phyloP scores from a whole-genome alignment of 805 yeast genomes.

The Kuraishia hungarica region DNA sequence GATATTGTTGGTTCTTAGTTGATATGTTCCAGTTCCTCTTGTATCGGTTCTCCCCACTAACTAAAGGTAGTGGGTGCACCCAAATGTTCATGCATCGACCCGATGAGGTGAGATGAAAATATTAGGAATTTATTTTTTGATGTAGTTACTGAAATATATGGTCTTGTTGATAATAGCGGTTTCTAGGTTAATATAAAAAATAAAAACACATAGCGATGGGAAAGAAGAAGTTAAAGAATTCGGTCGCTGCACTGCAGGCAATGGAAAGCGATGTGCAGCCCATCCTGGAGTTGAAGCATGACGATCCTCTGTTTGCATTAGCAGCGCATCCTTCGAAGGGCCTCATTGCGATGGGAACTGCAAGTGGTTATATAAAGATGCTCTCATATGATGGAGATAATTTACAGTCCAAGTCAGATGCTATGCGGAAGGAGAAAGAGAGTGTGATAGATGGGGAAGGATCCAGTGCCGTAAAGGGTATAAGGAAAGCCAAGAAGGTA shows the following conservation, averaged over 20 bases:
- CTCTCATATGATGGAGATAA: conserved; percentile 44
- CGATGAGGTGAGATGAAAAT: neutral
- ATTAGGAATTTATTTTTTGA: neutral
- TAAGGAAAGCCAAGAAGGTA: neutral
- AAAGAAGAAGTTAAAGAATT: neutral
- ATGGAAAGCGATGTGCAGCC: neutral
- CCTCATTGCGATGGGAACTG: conserved; percentile 62
- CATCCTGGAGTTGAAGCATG: conserved; percentile 28
- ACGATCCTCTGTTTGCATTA: conserved; percentile 64
- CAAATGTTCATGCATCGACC: neutral
- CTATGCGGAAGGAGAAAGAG: conserved; percentile 15
- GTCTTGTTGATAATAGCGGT: neutral
- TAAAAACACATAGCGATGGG: neutral
- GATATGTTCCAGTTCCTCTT: no score
- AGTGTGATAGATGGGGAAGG: conserved; percentile 14
- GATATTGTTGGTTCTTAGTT: neutral
- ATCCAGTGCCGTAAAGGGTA: neutral
- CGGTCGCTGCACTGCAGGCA: neutral
- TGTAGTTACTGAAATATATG: neutral
- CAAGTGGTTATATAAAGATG: conserved; percentile 68
- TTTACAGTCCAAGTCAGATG: conserved; percentile 23
- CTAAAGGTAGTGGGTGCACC: neutral
- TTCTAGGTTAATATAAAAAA: no score
- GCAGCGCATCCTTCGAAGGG: conserved; percentile 74
- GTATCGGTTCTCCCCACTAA: no score